Conservation (phyloP, 306 rosid species). For the Ochetophila trinervis region DNA sequence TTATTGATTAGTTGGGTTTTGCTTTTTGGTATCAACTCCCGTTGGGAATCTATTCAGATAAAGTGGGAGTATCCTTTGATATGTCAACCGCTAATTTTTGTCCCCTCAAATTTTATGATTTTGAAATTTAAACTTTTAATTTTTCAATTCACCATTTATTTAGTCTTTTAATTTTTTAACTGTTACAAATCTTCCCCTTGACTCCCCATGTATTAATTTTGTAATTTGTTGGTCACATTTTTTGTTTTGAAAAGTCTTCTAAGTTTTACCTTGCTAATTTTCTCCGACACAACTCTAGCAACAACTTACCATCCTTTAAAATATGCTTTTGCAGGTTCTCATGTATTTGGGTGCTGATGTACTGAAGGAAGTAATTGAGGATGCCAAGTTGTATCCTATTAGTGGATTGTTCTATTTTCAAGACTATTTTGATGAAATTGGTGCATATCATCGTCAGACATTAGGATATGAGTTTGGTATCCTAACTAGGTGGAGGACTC, state of each 20-base stretch:
- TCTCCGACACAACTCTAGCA: constrained; percentile 15
- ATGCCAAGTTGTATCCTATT: constrained; percentile 86
- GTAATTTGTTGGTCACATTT: not conserved
- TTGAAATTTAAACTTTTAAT: too few relatives aligned
- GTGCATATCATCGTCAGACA: constrained; percentile 74
- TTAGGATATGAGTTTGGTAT: constrained; percentile 66
- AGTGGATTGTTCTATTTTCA: constrained; percentile 85
- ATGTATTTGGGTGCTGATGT: constrained; percentile 79
- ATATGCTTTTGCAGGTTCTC: constrained; percentile 62
- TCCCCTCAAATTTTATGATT: too few relatives aligned
- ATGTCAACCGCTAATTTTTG: too few relatives aligned
- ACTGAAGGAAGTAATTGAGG: constrained; percentile 66
- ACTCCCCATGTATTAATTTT: not conserved
- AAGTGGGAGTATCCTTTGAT: too few relatives aligned
- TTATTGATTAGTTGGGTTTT: too few relatives aligned
- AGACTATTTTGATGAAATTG: constrained; percentile 78
- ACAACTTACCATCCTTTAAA: constrained; percentile 18
- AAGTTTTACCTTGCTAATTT: constrained; percentile 22
- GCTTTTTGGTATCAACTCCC: too few relatives aligned
- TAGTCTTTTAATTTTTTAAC: too few relatives aligned
- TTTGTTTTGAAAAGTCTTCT: constrained; percentile 14
- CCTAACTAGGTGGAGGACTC: constrained; percentile 83
- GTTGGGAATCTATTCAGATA: too few relatives aligned
- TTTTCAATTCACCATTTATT: too few relatives aligned
- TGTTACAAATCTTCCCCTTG: not conserved